Conservation (phyloP, 2,329 filamentous ascomycete species). For the Mycosphaerelloides madeirae region DNA sequence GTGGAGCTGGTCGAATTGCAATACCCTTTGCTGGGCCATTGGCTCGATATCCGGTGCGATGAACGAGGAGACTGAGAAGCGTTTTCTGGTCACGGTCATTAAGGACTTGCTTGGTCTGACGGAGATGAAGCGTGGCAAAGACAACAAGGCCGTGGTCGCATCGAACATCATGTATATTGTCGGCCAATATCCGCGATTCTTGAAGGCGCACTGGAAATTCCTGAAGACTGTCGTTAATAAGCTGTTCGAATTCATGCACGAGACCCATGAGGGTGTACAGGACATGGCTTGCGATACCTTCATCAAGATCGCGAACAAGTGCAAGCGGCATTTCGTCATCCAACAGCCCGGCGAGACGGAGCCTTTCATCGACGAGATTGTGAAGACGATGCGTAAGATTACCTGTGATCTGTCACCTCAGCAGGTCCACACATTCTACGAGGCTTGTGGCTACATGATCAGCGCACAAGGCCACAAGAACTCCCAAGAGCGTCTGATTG, state of each 20-base stretch:
- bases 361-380: conserved; percentile 98
- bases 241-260: conserved; percentile 99
- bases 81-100: conserved; percentile 96
- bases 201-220: conserved; percentile 99
- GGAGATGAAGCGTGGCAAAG: conserved; percentile 98
- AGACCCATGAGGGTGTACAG: conserved; percentile 98
- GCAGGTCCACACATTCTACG: conserved; percentile 97
- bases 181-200: conserved; percentile 93
- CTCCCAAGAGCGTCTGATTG: conserved; percentile 84
- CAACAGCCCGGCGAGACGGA: conserved; percentile 90
- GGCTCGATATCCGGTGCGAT: conserved; percentile 97
- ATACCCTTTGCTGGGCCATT: conserved; percentile 98
- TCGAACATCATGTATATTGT: conserved; percentile 99
- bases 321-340: conserved; percentile 93
- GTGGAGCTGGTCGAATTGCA: conserved; percentile 99
- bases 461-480: conserved; percentile 93
- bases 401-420: conserved; percentile 92
- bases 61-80: conserved; percentile 99
- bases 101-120: conserved; percentile 95
- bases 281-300: conserved; percentile 99
- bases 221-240: conserved; percentile 99
- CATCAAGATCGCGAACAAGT: conserved; percentile 99
- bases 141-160: conserved; percentile 98
- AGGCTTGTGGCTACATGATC: conserved; percentile 99
- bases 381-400: conserved; percentile 90